These are phyloP conservation scores for Podaxis mareebaensis DNA, from an alignment of 768 basidiomycete genomes.

Conservation along the genomic window DNA sequence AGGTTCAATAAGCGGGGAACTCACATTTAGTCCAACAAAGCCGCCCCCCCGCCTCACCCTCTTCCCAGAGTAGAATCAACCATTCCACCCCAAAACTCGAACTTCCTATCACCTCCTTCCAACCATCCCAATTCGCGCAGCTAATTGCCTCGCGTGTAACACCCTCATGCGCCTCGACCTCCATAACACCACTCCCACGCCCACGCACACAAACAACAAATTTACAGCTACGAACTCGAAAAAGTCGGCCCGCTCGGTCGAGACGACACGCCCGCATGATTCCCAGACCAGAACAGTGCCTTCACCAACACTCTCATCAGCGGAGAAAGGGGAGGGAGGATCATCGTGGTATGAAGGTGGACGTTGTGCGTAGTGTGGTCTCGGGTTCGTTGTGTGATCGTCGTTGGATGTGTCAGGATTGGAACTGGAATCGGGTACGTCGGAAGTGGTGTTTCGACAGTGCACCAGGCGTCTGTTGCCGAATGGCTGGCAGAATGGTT, in stretches of 20 bases:
- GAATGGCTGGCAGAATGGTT: slow-evolving; percentile 95
- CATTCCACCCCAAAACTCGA: not conserved
- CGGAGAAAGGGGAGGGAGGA: slow-evolving; percentile 27
- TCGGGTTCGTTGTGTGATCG: not conserved
- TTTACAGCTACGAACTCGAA: slow-evolving; percentile 92
- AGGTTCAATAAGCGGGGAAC: not conserved
- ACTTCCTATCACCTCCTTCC: slow-evolving; percentile 17
- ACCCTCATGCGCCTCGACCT: slow-evolving; percentile 52
- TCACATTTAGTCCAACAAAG: not conserved
- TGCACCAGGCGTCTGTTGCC: slow-evolving; percentile 91
- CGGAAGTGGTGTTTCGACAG: slow-evolving; percentile 50
- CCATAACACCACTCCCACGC: slow-evolving; percentile 64
- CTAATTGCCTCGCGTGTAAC: slow-evolving; percentile 73
- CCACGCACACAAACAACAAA: slow-evolving; percentile 64
- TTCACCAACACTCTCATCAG: slow-evolving; percentile 17
- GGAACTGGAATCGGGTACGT: slow-evolving; percentile 17
- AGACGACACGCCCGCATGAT: slow-evolving; percentile 85
- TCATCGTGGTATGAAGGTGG: slow-evolving; percentile 20
- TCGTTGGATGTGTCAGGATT: not conserved
- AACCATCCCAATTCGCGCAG: slow-evolving; percentile 80
- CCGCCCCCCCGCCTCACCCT: not conserved
- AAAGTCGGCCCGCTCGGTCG: slow-evolving; percentile 81
- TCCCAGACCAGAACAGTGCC: slow-evolving; percentile 87
- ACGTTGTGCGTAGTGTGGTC: slow-evolving; percentile 7
- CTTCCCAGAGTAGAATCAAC: no score